A percentile compares a stretch with the other conserved stretches of the same genome.
These are phyloP conservation scores for Paecilomyces dactylethromorphus DNA, from an alignment of 2,329 filamentous ascomycete genomes.

Conservation along the genomic window DNA sequence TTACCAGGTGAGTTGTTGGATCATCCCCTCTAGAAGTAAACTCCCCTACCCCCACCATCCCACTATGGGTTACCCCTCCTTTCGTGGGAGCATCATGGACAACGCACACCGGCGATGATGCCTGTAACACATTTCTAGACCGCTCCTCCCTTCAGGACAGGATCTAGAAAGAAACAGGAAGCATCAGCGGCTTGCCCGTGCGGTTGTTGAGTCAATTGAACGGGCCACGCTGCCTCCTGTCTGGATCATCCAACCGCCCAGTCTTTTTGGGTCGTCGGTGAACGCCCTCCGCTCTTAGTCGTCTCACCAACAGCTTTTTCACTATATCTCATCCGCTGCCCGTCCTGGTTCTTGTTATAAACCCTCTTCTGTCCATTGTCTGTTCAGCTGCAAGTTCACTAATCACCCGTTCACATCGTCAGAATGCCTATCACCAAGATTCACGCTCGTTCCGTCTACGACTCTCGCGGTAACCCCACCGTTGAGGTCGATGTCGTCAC, in stretches of 20 bases:
- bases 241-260: constrained; percentile 6
- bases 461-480: constrained; percentile 97
- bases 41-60: constrained; percentile 5
- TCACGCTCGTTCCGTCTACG: constrained; percentile 92
- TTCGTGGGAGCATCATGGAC: not conserved
- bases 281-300: constrained; percentile 27
- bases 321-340: constrained; percentile 11
- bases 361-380: constrained; percentile 2
- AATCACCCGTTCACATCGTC: constrained; percentile 18
- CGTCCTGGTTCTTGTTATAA: constrained; percentile 3
- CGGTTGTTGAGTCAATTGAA: constrained; percentile 2
- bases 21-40: not conserved
- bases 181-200: not conserved
- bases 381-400: constrained; percentile 17
- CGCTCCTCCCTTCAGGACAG: not conserved
- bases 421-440: constrained; percentile 89
- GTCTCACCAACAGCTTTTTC: constrained; percentile 15
- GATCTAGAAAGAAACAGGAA: not conserved
- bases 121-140: not conserved
- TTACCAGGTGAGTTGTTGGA: constrained; percentile 12
- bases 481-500: constrained; percentile 97
- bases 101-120: not conserved
- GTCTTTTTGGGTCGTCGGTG: constrained; percentile 36
- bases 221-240: constrained; percentile 11
- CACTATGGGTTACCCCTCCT: constrained; percentile 1